A percentile compares a stretch with the other conserved stretches of the same genome.
phyloP scores from a whole-genome alignment of 148 eudicot genomes.

The Gaultheria prostrata region DNA sequence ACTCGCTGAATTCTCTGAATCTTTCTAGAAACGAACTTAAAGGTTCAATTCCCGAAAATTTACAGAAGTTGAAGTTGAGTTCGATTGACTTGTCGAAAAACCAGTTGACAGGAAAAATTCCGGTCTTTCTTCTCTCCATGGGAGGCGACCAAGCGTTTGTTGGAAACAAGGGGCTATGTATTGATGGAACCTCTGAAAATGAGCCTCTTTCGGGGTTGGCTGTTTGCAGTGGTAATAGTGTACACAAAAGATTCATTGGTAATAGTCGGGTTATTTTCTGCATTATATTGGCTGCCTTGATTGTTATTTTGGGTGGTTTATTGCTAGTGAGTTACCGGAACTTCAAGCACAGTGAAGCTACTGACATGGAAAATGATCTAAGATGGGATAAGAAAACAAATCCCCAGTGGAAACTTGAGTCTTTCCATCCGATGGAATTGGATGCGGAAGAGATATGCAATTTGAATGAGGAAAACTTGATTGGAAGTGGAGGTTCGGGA shows the following conservation, averaged over 20 bases:
- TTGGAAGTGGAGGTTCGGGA: conserved; percentile 83
- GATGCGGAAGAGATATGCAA: conserved; percentile 58
- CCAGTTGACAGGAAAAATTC: conserved; percentile 66
- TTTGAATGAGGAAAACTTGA: conserved; percentile 56
- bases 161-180: conserved; percentile 69
- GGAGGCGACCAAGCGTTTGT: conserved; percentile 58
- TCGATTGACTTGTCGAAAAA: conserved; percentile 69
- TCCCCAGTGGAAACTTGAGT: conserved; percentile 68
- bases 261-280: conserved; percentile 35
- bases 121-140: conserved; percentile 46
- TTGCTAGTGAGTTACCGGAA: conserved; percentile 50
- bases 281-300: conserved; percentile 42
- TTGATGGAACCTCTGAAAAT: conserved; percentile 27
- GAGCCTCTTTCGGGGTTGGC: conserved; percentile 26
- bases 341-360: conserved; percentile 35
- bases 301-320: conserved; percentile 42
- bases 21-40: conserved; percentile 65
- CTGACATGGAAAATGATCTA: conserved; percentile 19
- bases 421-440: conserved; percentile 65
- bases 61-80: conserved; percentile 67
- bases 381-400: conserved; percentile 34
- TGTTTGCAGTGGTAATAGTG: conserved; percentile 33
- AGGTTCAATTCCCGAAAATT: conserved; percentile 57
- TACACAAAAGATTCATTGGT: conserved; percentile 23
- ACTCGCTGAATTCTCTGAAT: conserved; percentile 75